Conservation (phyloP, 805 yeast genomes). For the Helenozyma rhizophorensis region DNA sequence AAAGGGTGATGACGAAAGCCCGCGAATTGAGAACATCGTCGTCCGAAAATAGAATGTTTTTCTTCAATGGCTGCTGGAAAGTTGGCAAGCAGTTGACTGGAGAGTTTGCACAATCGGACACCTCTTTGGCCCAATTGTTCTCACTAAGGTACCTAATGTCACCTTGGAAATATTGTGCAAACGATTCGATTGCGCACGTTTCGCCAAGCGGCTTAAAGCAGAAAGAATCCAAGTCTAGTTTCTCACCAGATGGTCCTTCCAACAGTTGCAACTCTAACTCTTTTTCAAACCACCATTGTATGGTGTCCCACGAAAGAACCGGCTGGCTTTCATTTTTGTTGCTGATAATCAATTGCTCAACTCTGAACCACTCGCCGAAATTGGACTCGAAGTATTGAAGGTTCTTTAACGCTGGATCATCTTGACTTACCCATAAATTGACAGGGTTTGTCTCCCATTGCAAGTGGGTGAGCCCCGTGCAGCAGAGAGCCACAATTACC, state of each 20-base stretch:
- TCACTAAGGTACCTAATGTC: constrained; percentile 46
- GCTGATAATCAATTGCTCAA: constrained; percentile 73
- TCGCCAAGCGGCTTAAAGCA: constrained; percentile 84
- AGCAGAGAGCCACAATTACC: constrained; percentile 38
- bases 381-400: constrained; percentile 67
- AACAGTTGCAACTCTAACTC: constrained; percentile 48
- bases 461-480: constrained; percentile 48
- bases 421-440: constrained; percentile 84
- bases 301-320: constrained; percentile 56
- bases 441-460: constrained; percentile 76
- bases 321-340: constrained; percentile 56
- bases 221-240: constrained; percentile 49
- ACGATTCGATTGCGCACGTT: constrained; percentile 78
- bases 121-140: constrained; percentile 49
- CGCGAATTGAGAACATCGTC: constrained; percentile 52
- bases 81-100: constrained; percentile 90
- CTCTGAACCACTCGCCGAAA: constrained; percentile 90
- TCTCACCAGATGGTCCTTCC: constrained; percentile 17
- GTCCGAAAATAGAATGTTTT: constrained; percentile 56
- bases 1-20: constrained; percentile 74
- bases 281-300: constrained; percentile 86
- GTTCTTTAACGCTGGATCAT: constrained; percentile 64
- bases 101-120: constrained; percentile 61
- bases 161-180: constrained; percentile 83
- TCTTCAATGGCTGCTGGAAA: constrained; percentile 85